Base-by-base conservation (phyloP, 2,329 filamentous ascomycete genomes). In the Xylariomycetidae sp. region DNA sequence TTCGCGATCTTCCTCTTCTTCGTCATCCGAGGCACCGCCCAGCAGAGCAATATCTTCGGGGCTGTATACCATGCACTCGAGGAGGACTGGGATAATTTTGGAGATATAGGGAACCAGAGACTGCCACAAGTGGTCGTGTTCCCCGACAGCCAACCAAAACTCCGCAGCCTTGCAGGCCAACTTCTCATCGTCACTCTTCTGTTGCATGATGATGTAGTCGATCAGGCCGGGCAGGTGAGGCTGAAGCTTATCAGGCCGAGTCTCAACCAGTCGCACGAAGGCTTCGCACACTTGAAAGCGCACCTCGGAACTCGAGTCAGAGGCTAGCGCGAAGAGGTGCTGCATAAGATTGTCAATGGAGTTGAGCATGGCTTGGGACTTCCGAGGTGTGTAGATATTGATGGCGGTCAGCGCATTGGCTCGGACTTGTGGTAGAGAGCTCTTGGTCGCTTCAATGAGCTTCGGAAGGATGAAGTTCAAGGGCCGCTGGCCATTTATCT, bases 1-100 rank as follows among this genome's bases (percentile, higher is more conserved):
- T 27, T 78, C 79, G 13, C 84, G 79, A 57, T 98, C 92, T 29
- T 98, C 90, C 40, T 87, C 74, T 12, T 96, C 88, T 26, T 92
- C 92, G 56, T 96, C 89, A 46, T 90, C 83, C 14, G 82, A 85
- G 42, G 87, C 87, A 8, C 80, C 84, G 41, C 89, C 88, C 6
- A 96, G 68, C 31, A 88, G 70, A 20, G 85, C 73, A 48, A 95
- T 92, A 46, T 96, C 92, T 48, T 98, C 92, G 43, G 92, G 86
- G 50, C 84, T 85, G 58, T 96, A 98, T 2, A 96, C 79, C 90
- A 98, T 98, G 56, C 86, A 93, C 46, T 92, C 79, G 6, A 98
- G 73, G 32, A 98, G 67, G 2, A 95, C 84, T 0, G 92, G 92
- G 19, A 98, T 82, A 43, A 96, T 90, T 57, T 85, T 85, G 45